Conservation (phyloP, 805 yeast genomes). For the Candida yuanshanica region DNA sequence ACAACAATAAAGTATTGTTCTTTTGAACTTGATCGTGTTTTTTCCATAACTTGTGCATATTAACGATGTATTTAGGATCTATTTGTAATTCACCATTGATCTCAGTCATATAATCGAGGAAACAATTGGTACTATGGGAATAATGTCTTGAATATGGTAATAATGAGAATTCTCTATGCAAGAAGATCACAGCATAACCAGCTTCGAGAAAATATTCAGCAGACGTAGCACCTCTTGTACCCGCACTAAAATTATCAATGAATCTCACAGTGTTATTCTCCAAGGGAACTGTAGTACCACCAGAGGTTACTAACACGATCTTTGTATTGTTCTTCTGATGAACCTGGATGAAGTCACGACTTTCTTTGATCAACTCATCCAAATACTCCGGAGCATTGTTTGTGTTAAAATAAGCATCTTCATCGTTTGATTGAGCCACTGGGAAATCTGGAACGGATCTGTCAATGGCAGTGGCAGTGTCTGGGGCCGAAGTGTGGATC, state of each 20-base stretch:
- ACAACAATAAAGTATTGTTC: conserved; percentile 37
- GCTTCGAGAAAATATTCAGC: conserved; percentile 84
- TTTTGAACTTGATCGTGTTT: conserved; percentile 40
- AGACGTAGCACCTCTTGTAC: conserved; percentile 94
- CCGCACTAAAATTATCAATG: conserved; percentile 95
- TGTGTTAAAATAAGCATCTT: conserved; percentile 73
- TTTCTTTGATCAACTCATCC: not conserved
- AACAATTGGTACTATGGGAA: conserved; percentile 77
- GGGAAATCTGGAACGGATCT: conserved; percentile 70
- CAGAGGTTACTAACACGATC: conserved; percentile 84
- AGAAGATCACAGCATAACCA: conserved; percentile 88
- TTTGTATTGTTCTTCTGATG: conserved; percentile 28
- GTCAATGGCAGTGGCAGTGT: conserved; percentile 70
- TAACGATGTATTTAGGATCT: conserved; percentile 50
- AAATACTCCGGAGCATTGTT: conserved; percentile 5
- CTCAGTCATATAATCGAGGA: conserved; percentile 73
- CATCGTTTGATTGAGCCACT: conserved; percentile 65
- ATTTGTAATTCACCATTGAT: conserved; percentile 55
- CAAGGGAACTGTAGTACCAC: conserved; percentile 97
- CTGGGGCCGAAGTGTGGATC: conserved; percentile 66
- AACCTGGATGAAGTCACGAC: not conserved
- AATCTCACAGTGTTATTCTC: conserved; percentile 96
- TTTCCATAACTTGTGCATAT: conserved; percentile 54
- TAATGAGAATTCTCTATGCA: conserved; percentile 88
- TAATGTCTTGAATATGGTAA: conserved; percentile 91